Conservation (phyloP, 129 eudicot species). For the Escallonia herrerae region DNA sequence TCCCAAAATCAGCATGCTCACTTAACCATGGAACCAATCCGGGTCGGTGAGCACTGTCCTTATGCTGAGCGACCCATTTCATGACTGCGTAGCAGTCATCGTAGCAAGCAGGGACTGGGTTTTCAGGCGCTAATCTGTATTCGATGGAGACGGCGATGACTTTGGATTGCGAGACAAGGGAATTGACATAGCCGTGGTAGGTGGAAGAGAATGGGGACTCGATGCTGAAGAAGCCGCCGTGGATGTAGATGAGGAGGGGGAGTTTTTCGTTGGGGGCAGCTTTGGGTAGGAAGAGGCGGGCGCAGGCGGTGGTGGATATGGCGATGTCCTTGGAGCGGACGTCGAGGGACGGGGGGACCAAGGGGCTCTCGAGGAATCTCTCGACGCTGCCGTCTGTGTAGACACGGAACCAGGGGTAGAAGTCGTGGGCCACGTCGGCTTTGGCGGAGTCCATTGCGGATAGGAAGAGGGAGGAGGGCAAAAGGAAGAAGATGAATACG, state of each 20-base stretch:
- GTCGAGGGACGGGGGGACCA: constrained; percentile 26
- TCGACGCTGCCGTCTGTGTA: constrained; percentile 9
- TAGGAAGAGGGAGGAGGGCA: neutral
- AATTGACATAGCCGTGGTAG: neutral
- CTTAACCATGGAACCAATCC: neutral
- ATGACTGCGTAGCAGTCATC: neutral
- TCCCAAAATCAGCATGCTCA: neutral
- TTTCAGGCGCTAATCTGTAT: neutral
- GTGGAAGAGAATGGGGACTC: neutral
- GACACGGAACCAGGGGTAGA: constrained; percentile 12
- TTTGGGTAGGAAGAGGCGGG: too few relatives aligned
- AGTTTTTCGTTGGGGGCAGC: neutral
- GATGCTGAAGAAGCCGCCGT: neutral
- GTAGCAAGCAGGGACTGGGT: neutral
- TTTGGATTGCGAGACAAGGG: neutral
- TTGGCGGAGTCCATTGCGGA: neutral
- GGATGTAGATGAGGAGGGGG: neutral
- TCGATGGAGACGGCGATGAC: neutral
- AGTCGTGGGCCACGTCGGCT: constrained; percentile 17
- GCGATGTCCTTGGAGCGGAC: neutral
- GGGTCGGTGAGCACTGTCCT: neutral
- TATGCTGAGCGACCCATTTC: neutral
- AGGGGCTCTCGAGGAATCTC: neutral
- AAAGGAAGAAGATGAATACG: neutral
- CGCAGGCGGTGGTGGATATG: neutral